A percentile compares a stretch with the other conserved stretches of the same genome.
These are phyloP conservation scores for Diaporthe velutina DNA, from an alignment of 2,329 filamentous ascomycete species.

Conservation along the genomic window DNA sequence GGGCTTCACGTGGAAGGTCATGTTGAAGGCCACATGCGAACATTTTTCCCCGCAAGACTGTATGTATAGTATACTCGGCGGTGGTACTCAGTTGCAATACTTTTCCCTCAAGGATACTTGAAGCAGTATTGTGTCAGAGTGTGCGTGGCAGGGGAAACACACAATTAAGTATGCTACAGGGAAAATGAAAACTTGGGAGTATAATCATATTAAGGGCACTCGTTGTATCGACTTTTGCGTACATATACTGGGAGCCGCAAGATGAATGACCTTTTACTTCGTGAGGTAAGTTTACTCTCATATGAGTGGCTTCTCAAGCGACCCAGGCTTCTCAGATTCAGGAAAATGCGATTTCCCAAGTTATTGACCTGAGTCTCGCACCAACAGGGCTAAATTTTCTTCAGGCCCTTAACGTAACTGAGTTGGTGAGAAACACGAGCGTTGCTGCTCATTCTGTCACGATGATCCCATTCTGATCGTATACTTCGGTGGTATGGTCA, in stretches of 20 bases:
- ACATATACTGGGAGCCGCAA: not conserved
- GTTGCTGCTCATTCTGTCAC: not conserved
- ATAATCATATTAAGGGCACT: not conserved
- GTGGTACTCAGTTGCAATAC: not conserved
- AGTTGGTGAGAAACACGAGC: not conserved
- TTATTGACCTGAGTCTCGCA: no score
- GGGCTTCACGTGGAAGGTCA: not conserved
- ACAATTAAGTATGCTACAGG: no score
- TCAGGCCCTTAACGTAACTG: not conserved
- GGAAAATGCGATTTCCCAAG: no score
- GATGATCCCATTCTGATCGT: not conserved
- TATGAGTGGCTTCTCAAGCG: not conserved
- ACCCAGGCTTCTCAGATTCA: not conserved
- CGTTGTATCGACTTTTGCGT: not conserved
- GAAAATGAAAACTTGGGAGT: no score
- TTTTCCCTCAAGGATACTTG: no score
- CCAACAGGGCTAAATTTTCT: not conserved
- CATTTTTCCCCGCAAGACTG: no score
- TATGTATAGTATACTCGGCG: no score
- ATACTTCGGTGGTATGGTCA: constrained; percentile 22
- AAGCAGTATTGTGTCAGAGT: not conserved
- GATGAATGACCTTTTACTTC: not conserved
- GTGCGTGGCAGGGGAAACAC: not conserved
- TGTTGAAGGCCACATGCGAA: no score
- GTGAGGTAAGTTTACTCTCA: not conserved